Percentiles rank a stretch among this genome's conserved stretches.
These are phyloP conservation scores for Ganoderma lingzhi DNA, from an alignment of 1,284 basidiomycete species.

Conservation along the genomic window DNA sequence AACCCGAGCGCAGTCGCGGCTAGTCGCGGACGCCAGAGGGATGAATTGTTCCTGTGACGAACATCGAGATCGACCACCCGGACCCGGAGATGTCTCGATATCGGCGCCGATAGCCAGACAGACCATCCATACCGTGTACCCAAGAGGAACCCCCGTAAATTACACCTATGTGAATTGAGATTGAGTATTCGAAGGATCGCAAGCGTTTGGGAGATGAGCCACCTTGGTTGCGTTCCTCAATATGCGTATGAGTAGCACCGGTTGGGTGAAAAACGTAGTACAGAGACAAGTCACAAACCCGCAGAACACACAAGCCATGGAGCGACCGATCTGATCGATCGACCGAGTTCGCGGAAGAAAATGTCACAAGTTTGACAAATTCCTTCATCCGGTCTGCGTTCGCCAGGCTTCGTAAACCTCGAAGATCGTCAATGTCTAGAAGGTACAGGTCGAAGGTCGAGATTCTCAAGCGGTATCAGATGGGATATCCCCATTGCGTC, in stretches of 20 bases:
- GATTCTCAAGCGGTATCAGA: background rate
- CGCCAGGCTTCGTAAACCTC: background rate
- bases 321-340: background rate
- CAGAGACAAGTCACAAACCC: background rate
- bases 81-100: background rate
- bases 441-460: background rate
- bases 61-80: background rate
- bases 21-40: background rate
- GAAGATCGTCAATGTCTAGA: background rate
- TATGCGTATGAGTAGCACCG: background rate
- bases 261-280: background rate
- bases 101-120: background rate
- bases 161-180: background rate
- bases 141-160: background rate
- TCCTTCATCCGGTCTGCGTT: background rate
- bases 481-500: background rate
- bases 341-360: background rate
- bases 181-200: background rate
- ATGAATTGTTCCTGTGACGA: slow-evolving; percentile 1
- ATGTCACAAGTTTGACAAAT: background rate
- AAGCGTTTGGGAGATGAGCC: background rate
- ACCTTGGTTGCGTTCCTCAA: background rate
- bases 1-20: background rate
- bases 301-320: background rate
- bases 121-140: background rate